Percentiles rank a stretch among this genome's conserved stretches.
phyloP scores from a whole-genome alignment of 139 green algal genomes.

The Tetratostichococcus sp. region DNA sequence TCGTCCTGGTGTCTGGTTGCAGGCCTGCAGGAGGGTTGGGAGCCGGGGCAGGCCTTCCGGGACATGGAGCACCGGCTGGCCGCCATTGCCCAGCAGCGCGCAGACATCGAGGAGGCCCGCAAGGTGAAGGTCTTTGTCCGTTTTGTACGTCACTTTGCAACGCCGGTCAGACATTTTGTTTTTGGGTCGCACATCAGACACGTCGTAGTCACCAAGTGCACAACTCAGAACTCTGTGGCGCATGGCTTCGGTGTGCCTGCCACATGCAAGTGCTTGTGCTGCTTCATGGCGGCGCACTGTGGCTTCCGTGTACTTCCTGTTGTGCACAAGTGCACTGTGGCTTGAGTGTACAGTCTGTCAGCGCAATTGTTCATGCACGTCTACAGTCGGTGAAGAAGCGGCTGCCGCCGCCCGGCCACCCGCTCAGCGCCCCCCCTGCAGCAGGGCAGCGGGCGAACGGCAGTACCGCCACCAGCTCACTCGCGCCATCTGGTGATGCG shows the following conservation, averaged over 20 bases:
- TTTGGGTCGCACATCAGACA: no score
- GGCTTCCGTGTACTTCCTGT: no score
- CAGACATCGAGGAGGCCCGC: conserved; percentile 60
- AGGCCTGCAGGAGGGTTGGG: conserved; percentile 62
- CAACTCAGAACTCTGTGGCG: no score
- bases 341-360: no score
- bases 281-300: no score
- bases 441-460: not conserved
- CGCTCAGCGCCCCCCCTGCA: not conserved
- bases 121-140: conserved; percentile 42
- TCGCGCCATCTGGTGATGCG: conserved; percentile 25
- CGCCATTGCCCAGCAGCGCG: conserved; percentile 39
- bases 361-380: no score
- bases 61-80: conserved; percentile 38
- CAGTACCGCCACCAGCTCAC: conserved; percentile 20
- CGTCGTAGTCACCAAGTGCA: no score
- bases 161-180: not conserved
- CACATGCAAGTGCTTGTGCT: no score
- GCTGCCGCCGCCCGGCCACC: conserved; percentile 47
- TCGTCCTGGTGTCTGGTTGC: conserved; percentile 4
- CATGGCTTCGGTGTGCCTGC: no score
- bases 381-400: conserved; percentile 38
- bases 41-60: conserved; percentile 70
- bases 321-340: not conserved
- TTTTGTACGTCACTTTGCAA: not conserved